Conservation (phyloP, 2,329 filamentous ascomycete genomes). For the Cladophialophora carrionii region DNA sequence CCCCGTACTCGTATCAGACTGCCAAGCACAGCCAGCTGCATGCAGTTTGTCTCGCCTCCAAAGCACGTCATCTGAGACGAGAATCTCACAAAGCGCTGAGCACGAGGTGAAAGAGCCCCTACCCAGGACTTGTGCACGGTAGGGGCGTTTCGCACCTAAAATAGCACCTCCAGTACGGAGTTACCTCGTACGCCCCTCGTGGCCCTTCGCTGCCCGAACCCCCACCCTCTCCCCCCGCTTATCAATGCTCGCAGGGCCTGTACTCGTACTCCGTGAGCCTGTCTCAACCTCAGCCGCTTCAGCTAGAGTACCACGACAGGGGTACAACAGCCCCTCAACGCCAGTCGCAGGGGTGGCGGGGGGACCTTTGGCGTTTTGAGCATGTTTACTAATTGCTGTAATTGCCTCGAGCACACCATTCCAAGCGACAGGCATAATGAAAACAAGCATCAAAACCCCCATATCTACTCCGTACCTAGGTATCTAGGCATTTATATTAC, state of each 20-base stretch:
- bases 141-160: neutral
- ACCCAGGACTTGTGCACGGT: no score
- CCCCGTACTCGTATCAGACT: no score
- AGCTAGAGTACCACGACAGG: no score
- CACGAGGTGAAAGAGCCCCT: no score
- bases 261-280: no score
- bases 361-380: neutral
- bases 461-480: neutral
- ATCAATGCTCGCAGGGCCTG: neutral
- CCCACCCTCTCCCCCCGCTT: neutral
- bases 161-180: neutral
- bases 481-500: neutral
- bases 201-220: neutral
- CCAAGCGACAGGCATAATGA: neutral
- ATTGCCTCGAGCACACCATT: slow-evolving; percentile 7
- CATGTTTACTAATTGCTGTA: slow-evolving; percentile 17
- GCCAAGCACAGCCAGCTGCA: neutral
- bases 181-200: no score
- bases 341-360: neutral
- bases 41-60: neutral
- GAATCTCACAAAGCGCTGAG: neutral
- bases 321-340: no score
- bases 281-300: no score
- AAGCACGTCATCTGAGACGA: neutral
- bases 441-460: neutral